Base-by-base conservation (phyloP, 345 rosid genomes). In the Raphanus raphanistrum region DNA sequence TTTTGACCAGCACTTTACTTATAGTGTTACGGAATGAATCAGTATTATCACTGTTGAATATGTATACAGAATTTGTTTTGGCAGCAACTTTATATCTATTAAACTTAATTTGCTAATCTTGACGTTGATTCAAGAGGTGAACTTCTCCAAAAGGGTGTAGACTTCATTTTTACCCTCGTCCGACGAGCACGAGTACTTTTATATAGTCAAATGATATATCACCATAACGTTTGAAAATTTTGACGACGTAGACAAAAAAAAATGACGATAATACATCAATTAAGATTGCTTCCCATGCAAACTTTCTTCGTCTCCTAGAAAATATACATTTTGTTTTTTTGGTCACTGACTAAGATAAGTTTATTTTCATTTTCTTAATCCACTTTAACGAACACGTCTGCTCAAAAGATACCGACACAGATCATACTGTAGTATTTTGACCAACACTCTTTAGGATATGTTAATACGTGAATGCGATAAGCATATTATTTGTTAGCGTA, bases 211-310 rank as follows among this genome's bases (percentile, higher is more conserved):
- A 62, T 36, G 78, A 75, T 64, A 41, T 75, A 64, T 66, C 31
- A 55, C 78, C 72, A 55, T 27, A 58, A 55, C 10, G 16, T 55
- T 36, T 63, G n/a, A 57, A 3, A 27, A n/a, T 57, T 27, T 16
- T 57, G 66, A 66, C 45, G 11, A 65, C 38, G 52, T 65, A 21
- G 21, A 50, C 10, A 50, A 17, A 36, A 36, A 17, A 63, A 65
- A 35, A 33, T 65, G 57, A 74, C 57, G 71, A 36, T 26, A 66
- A 55, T 54, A 55, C 29, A 57, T 33, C 41, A 54, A 4, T 55
- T n/a, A 50, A 75, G 65, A 66, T 75, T 66, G 78, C 78, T 75
- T 75, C 72, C 65, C 78, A 75, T 65, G 78, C 65, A 75, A 75
- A 65, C 66, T 66, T 75, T 74, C 77, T 54, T 66, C 59, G 45